Evolutionary conservation across 2,329 filamentous ascomycete species (phyloP).

Genomic region (Ilyonectria robusta): DNA sequence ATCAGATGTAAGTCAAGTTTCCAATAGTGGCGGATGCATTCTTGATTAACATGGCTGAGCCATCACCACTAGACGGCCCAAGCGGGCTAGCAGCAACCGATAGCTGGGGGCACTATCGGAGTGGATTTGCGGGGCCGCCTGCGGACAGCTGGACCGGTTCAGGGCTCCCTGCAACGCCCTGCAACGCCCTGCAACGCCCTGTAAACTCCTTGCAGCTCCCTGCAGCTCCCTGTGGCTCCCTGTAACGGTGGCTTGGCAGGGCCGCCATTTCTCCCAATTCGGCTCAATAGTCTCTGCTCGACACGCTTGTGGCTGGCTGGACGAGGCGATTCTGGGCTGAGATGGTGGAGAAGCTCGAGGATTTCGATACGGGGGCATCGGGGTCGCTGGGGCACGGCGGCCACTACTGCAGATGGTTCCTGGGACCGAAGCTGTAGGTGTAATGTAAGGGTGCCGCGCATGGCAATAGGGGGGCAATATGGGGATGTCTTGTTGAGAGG

Average conservation of each 20-base stretch:
- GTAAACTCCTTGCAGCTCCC: neutral
- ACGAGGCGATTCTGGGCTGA: neutral
- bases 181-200: neutral
- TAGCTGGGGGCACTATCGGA: slow-evolving; percentile 11
- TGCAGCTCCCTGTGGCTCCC: neutral
- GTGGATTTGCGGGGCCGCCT: slow-evolving; percentile 14
- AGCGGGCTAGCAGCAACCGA: slow-evolving; percentile 9
- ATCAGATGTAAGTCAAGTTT: neutral
- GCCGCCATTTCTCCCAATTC: neutral
- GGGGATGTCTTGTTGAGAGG: no score
- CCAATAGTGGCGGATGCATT: slow-evolving; percentile 14
- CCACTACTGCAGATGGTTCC: neutral
- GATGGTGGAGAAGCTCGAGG: neutral
- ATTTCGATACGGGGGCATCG: neutral
- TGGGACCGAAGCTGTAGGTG: neutral
- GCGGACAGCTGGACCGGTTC: slow-evolving; percentile 11
- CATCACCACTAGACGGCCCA: slow-evolving; percentile 5
- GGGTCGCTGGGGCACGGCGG: neutral
- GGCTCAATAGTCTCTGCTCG: neutral
- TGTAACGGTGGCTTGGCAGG: neutral
- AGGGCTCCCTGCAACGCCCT: neutral
- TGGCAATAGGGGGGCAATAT: no score
- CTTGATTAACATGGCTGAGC: slow-evolving; percentile 4
- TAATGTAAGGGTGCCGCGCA: no score
- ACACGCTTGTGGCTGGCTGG: neutral